Conservation (phyloP, 805 yeast genomes). For the Blastobotrys peoriensis region DNA sequence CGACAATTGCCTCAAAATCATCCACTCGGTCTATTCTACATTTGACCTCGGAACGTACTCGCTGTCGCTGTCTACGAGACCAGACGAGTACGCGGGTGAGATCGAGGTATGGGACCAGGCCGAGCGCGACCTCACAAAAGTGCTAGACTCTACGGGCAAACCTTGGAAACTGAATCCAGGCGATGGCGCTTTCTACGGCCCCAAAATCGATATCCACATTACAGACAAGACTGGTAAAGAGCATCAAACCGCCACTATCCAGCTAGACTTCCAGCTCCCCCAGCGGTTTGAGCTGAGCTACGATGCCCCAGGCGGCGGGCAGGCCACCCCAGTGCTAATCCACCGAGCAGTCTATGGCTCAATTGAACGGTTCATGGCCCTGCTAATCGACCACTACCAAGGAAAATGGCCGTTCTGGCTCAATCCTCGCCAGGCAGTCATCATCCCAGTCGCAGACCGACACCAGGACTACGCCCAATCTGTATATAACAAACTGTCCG, state of each 20-base stretch:
- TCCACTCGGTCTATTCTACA: slow-evolving; percentile 65
- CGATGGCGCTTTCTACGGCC: slow-evolving; percentile 82
- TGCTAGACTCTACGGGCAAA: slow-evolving; percentile 48
- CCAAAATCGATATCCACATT: slow-evolving; percentile 78
- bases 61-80: slow-evolving; percentile 78
- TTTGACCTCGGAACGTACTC: slow-evolving; percentile 58
- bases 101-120: slow-evolving; percentile 77
- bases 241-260: slow-evolving; percentile 94
- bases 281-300: slow-evolving; percentile 71
- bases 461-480: slow-evolving; percentile 52
- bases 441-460: slow-evolving; percentile 69
- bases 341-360: slow-evolving; percentile 97
- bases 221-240: slow-evolving; percentile 72
- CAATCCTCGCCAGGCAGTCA: slow-evolving; percentile 81
- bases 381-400: slow-evolving; percentile 78
- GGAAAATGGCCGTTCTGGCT: slow-evolving; percentile 99
- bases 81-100: slow-evolving; percentile 72
- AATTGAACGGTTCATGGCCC: slow-evolving; percentile 84
- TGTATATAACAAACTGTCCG: slow-evolving; percentile 38
- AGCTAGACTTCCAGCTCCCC: slow-evolving; percentile 92
- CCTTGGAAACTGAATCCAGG: slow-evolving; percentile 74
- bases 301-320: slow-evolving; percentile 34
- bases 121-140: slow-evolving; percentile 56
- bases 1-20: slow-evolving; percentile 58
- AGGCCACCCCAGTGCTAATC: slow-evolving; percentile 80